Conservation (phyloP, 2,329 filamentous ascomycete genomes). For the Aspergillus quadrilineatus region DNA sequence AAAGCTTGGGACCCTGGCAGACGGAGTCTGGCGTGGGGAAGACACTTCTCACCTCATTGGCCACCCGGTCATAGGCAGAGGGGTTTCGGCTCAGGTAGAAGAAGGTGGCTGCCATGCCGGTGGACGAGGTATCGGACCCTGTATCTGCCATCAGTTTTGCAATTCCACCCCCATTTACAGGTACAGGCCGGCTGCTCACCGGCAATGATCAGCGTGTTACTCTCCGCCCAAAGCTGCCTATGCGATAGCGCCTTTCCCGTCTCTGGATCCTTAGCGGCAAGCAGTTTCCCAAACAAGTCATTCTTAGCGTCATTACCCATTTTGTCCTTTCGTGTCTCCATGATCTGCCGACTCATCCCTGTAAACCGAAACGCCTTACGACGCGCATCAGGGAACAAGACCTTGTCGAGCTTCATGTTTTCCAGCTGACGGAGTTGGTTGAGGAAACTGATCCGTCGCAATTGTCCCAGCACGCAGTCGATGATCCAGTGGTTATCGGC, state of each 20-base stretch:
- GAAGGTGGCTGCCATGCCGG: slow-evolving; percentile 36
- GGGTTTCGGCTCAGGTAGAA: slow-evolving; percentile 43
- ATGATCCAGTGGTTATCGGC: neutral
- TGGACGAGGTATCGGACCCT: slow-evolving; percentile 40
- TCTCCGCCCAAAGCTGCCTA: slow-evolving; percentile 1
- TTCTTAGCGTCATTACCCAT: neutral
- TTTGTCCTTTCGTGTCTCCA: neutral
- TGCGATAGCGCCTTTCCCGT: slow-evolving; percentile 29
- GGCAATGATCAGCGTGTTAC: slow-evolving; percentile 49
- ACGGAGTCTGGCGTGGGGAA: slow-evolving; percentile 42
- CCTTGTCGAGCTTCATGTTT: neutral
- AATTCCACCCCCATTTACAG: neutral
- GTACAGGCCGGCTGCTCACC: slow-evolving; percentile 40
- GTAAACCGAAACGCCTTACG: neutral
- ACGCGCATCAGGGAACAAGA: neutral
- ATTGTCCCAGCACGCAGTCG: neutral
- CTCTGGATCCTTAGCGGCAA: slow-evolving; percentile 21
- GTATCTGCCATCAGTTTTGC: slow-evolving; percentile 21
- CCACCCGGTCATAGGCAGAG: slow-evolving; percentile 28
- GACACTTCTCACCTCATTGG: slow-evolving; percentile 33
- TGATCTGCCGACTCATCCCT: neutral
- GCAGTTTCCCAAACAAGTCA: neutral
- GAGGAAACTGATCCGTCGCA: neutral
- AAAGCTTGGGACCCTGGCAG: slow-evolving; percentile 31
- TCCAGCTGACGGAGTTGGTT: neutral